Evolutionary conservation across 1,284 basidiomycete genomes (phyloP).

Genomic region (Paramarasmius palmivorus): DNA sequence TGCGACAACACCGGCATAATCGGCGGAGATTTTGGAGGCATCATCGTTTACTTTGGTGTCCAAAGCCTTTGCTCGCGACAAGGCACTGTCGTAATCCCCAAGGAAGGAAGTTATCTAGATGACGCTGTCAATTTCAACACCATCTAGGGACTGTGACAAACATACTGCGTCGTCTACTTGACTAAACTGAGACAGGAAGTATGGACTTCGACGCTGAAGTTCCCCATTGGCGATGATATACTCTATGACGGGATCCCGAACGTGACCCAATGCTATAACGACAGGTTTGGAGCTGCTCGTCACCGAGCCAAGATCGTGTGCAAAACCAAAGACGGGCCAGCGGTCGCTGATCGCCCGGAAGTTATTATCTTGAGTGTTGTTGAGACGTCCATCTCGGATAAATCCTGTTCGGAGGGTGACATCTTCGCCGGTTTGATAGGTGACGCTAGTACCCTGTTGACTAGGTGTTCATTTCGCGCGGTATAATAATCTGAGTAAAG

Average conservation of each 20-base stretch:
- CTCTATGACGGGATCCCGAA: constrained; percentile 55
- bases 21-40: constrained; percentile 51
- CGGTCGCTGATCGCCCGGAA: constrained; percentile 59
- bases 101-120: constrained; percentile 57
- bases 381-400: constrained; percentile 52
- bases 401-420: constrained; percentile 53
- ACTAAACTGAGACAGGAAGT: constrained; percentile 52
- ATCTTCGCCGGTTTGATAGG: constrained; percentile 64
- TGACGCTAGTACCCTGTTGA: constrained; percentile 43
- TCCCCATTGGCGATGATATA: constrained; percentile 51
- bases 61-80: constrained; percentile 48
- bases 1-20: constrained; percentile 58
- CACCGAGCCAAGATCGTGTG: constrained; percentile 54
- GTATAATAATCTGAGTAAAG: no score
- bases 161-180: constrained; percentile 43
- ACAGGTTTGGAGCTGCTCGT: constrained; percentile 34
- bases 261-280: constrained; percentile 57
- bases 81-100: constrained; percentile 48
- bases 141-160: constrained; percentile 5
- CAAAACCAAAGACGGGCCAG: constrained; percentile 67
- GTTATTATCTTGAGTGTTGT: constrained; percentile 53
- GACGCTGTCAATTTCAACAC: not conserved
- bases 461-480: not conserved
- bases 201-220: constrained; percentile 44
- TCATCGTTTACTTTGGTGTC: constrained; percentile 55